phyloP scores from a whole-genome alignment of 768 basidiomycete species.

The Mrakia blollopis region DNA sequence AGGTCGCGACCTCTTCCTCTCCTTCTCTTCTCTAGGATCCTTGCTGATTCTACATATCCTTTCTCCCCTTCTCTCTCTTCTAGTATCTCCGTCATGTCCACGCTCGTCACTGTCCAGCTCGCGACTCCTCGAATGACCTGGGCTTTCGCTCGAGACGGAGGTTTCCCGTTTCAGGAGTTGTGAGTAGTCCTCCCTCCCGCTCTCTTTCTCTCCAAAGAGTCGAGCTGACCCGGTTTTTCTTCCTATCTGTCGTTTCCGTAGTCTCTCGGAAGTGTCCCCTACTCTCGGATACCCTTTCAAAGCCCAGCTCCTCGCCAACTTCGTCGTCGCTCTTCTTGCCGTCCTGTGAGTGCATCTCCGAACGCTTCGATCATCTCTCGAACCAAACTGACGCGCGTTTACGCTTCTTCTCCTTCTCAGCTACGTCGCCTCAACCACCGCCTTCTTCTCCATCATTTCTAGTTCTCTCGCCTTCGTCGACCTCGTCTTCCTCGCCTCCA shows the following conservation, averaged over 20 bases:
- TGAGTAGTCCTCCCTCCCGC: neutral
- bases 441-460: neutral
- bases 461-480: neutral
- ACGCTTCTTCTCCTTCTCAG: too few relatives aligned
- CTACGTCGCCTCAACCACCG: neutral
- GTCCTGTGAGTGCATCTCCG: neutral
- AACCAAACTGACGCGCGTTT: too few relatives aligned
- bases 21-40: too few relatives aligned
- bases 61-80: too few relatives aligned
- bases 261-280: neutral
- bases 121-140: neutral
- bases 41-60: too few relatives aligned
- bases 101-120: neutral
- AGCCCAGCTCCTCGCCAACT: slow-evolving; percentile 3
- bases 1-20: too few relatives aligned
- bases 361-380: too few relatives aligned
- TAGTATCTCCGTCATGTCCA: neutral
- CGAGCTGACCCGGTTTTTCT: neutral
- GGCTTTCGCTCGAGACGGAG: neutral
- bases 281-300: neutral
- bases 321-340: neutral
- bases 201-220: too few relatives aligned
- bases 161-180: neutral
- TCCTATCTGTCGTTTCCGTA: neutral
- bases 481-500: neutral